phyloP scores from a whole-genome alignment of 2,329 filamentous ascomycete genomes.

The Fusarium musae region DNA sequence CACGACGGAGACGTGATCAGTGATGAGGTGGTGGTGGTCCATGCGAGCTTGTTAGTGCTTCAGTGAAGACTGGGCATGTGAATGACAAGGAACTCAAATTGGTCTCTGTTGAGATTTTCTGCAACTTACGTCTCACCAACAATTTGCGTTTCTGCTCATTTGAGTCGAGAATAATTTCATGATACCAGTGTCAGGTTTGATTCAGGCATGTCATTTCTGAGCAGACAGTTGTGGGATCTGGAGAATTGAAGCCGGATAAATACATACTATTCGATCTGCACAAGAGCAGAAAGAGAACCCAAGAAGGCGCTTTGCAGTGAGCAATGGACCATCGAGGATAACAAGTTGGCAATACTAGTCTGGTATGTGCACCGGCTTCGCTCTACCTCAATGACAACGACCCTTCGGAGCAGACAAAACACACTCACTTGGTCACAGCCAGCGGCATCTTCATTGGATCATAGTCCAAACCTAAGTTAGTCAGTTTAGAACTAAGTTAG shows the following conservation, averaged over 20 bases:
- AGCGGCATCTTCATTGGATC: not conserved
- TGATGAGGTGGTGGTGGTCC: not conserved
- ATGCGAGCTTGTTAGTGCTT: not conserved
- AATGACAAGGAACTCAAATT: not conserved
- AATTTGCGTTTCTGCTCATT: not conserved
- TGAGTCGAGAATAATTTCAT: not conserved
- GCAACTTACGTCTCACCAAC: not conserved
- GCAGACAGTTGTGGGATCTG: not conserved
- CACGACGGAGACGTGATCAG: conserved; percentile 10
- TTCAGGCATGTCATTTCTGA: not conserved
- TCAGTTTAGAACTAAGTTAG: not conserved
- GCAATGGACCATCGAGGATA: not conserved
- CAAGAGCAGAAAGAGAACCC: not conserved
- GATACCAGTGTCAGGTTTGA: not conserved
- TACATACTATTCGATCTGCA: not conserved
- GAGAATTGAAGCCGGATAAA: not conserved
- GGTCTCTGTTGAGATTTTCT: not conserved
- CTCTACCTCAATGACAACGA: not conserved
- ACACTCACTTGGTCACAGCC: not conserved
- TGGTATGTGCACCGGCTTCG: not conserved
- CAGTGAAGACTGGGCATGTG: not conserved
- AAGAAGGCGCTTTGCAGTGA: not conserved
- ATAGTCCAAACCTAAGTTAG: not conserved
- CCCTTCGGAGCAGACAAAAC: not conserved
- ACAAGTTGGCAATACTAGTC: not conserved